Conservation (phyloP, 371 early-diverging fungal species). For the Funneliformis caledonium region DNA sequence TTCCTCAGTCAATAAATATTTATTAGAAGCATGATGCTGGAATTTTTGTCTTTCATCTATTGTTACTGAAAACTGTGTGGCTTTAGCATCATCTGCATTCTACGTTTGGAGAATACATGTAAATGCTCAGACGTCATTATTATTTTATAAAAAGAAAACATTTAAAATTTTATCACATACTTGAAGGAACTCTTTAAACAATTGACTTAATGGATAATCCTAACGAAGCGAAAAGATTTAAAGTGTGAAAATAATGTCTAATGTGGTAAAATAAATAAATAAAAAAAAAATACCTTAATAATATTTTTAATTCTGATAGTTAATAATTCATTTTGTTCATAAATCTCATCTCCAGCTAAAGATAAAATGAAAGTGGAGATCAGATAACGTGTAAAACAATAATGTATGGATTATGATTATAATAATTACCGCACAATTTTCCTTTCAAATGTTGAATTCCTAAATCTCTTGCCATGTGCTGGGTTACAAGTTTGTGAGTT, state of each 20-base stretch:
- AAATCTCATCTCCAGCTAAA: neutral
- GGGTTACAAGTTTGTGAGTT: neutral
- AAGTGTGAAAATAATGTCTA: too few relatives aligned
- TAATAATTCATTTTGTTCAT: constrained; percentile 18
- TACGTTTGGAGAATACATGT: neutral
- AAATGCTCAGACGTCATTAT: neutral
- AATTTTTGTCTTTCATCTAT: constrained; percentile 39
- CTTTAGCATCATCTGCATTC: constrained; percentile 51
- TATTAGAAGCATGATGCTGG: neutral
- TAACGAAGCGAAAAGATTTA: neutral
- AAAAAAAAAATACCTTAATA: neutral
- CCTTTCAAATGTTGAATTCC: neutral
- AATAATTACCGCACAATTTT: neutral
- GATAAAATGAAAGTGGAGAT: neutral
- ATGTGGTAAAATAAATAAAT: neutral
- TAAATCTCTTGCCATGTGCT: neutral
- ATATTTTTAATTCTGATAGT: constrained; percentile 10
- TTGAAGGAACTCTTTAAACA: constrained; percentile 15
- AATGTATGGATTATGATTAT: neutral
- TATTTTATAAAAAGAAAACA: neutral
- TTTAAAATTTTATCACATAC: neutral
- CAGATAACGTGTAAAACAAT: neutral
- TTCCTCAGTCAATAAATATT: neutral
- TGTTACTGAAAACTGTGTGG: constrained; percentile 40
- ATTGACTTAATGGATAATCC: neutral